A percentile compares a stretch with the other conserved stretches of the same genome.
phyloP scores from a whole-genome alignment of 805 yeast genomes.

The Saturnispora diversa region DNA sequence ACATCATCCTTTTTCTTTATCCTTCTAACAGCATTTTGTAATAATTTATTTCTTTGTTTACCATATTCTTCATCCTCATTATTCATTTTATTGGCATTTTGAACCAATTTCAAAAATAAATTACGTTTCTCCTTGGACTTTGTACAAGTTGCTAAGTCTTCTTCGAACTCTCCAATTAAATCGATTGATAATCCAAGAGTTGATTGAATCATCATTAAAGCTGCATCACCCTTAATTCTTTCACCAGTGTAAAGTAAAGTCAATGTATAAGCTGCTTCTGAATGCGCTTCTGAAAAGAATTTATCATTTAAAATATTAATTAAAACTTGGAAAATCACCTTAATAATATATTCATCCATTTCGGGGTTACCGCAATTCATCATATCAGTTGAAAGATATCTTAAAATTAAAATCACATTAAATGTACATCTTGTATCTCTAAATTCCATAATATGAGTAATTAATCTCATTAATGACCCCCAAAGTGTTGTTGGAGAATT shows the following conservation, averaged over 20 bases:
- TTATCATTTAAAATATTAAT: constrained; percentile 61
- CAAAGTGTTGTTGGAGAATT: constrained; percentile 50
- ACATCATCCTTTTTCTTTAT: constrained; percentile 11
- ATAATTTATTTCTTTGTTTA: constrained; percentile 14
- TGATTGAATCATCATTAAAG: constrained; percentile 50
- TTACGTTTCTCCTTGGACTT: constrained; percentile 72
- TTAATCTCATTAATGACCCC: constrained; percentile 67
- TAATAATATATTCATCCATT: constrained; percentile 63
- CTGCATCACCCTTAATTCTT: constrained; percentile 60
- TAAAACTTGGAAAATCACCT: constrained; percentile 61
- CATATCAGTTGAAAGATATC: constrained; percentile 64
- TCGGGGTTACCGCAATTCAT: constrained; percentile 56
- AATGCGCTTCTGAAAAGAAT: constrained; percentile 77
- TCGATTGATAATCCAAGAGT: constrained; percentile 46
- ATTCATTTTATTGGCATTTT: constrained; percentile 42
- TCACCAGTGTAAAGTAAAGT: constrained; percentile 71
- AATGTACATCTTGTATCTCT: constrained; percentile 90
- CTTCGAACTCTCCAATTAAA: constrained; percentile 57
- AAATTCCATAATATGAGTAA: constrained; percentile 70
- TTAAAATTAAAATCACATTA: constrained; percentile 74
- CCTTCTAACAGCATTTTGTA: constrained; percentile 12
- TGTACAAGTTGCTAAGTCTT: constrained; percentile 53
- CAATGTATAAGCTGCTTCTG: constrained; percentile 85
- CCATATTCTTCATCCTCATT: constrained; percentile 24
- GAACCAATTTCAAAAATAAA: constrained; percentile 66